Base-by-base conservation (phyloP, 192 early-diverging fungal species). In the Mortierella alpina region DNA sequence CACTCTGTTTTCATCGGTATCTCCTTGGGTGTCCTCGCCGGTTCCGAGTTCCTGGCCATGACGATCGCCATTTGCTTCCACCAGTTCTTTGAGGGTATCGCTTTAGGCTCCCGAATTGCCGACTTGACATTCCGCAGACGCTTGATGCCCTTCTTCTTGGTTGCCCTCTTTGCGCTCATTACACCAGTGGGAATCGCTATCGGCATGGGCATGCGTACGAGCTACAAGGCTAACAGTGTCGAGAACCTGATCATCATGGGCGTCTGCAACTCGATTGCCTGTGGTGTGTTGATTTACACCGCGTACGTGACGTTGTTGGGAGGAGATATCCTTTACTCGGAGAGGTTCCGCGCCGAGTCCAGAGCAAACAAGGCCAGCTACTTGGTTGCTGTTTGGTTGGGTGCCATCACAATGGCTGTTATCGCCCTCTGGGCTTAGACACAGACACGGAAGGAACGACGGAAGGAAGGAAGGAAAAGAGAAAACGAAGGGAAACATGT, bases 281-380 rank as follows among this genome's bases (percentile, higher is more conserved):
- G 92, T n/a, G 94, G 94, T 63, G 95, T 95, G 48, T 76, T 96
- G 45, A 42, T 95, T 4, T 95, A 95, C 87, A 89, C 90, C 22
- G 91, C 90, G n/a, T 89, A 90, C 63, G 90, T 91, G 20, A 91
- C 91, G 5, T 74, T 95, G 39, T 86, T 95, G 51, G 90, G 89
- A 22, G 86, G 90, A 18, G 91, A 93, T 80, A 89, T 93, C 61
- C 18, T 77, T 23, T 77, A 72, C 85, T 87, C 72, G 83, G 84
- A 61, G 70, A 67, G 44, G 2, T 89, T 85, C 73, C 51, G 61
- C 14, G 40, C 62, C 49, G 61, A 79, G 15, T 47, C 71, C 1
- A 52, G 31, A 13, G 10, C 31, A 10, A 41, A 23, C 41, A 80
- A 85, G 56, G 51, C 73, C 4, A 56, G 72, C 15, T 85, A 80